Base-by-base conservation (phyloP, 352 stramenopile genomes). In the Phytopythium litorale region DNA sequence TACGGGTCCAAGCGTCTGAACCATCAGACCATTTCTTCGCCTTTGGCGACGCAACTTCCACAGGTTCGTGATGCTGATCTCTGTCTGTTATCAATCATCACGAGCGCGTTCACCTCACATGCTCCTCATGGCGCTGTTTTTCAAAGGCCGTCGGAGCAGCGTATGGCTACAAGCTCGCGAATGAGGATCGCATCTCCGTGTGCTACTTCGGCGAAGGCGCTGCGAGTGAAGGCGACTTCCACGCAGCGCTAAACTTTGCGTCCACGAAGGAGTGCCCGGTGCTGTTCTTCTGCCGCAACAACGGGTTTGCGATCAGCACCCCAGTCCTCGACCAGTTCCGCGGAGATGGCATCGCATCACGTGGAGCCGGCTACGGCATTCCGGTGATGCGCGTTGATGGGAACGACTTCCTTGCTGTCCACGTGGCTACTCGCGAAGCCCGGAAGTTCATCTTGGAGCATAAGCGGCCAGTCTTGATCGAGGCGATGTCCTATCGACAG, bases 251-350 rank as follows among this genome's bases (percentile, higher is more conserved):
- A 51, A 99, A 99, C 68, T 98, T 99, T 89, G 96, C 97, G 0
- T 82, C 97, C 1, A 99, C 97, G 1, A 94, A 98, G 48, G 88
- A 98, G 38, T 92, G 84, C 18, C 97, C 97, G 7, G 91, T 99
- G 45, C 81, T 99, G 7, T 99, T 99, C 71, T 94, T 99, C 71
- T 98, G 95, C 68, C 83, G 97, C 16, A 99, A 99, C 79, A 99
- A 99, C 74, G 97, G 97, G 9, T 99, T 98, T 71, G 97, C 97
- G 7, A 99, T 99, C 64, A 96, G 87, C 59, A 99, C 97, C 21
- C 90, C 97, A 1, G 93, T 95, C 0, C 70, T 72, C 37, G 97
- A 99, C 67, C 97, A 99, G 77, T 99, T 97, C 80, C 85, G 89
- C 33, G 97, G 97, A 50, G 97, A 99, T 73, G 97, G 97, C 9